These are phyloP conservation scores for Tuber borchii DNA, from an alignment of 495 filamentous ascomycete species.

Conservation along the genomic window DNA sequence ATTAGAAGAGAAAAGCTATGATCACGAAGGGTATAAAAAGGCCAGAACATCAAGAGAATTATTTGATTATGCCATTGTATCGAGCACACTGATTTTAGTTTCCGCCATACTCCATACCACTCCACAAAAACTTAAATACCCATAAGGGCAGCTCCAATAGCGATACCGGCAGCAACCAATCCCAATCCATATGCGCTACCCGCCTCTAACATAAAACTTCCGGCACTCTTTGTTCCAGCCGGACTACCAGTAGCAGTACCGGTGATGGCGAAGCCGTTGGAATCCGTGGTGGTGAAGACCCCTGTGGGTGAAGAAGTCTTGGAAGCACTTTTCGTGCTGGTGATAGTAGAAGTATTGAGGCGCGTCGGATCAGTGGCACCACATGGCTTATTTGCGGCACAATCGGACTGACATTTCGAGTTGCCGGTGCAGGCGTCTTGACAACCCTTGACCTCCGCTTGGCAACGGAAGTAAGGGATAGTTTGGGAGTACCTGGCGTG, in stretches of 20 bases:
- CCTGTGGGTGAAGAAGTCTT: conserved; percentile 34
- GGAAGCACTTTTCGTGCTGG: conserved; percentile 43
- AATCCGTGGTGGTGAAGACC: conserved; percentile 30
- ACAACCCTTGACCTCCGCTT: conserved; percentile 54
- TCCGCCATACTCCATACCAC: conserved; percentile 10
- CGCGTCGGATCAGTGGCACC: conserved; percentile 58
- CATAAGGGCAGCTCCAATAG: conserved; percentile 27
- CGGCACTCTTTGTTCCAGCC: conserved; percentile 5
- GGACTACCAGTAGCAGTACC: conserved; percentile 36
- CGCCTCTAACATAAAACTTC: conserved; percentile 20
- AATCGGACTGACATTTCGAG: conserved; percentile 50
- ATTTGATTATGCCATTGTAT: conserved; percentile 17
- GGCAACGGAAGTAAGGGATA: conserved; percentile 65
- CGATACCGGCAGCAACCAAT: conserved; percentile 33
- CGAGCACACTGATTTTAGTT: conserved; percentile 12
- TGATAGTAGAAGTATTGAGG: conserved; percentile 50
- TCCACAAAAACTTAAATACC: conserved; percentile 25
- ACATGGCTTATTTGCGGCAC: conserved; percentile 55
- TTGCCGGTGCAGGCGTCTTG: conserved; percentile 50
- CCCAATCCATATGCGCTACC: conserved; percentile 36
- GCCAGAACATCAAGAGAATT: conserved; percentile 12
- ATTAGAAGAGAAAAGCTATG: conserved; percentile 19
- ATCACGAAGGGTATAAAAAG: conserved; percentile 12
- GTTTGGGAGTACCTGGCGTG: conserved; percentile 58
- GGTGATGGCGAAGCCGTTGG: conserved; percentile 41